These are phyloP conservation scores for Trichothecium sympodiale DNA, from an alignment of 2,329 filamentous ascomycete genomes.

Conservation along the genomic window DNA sequence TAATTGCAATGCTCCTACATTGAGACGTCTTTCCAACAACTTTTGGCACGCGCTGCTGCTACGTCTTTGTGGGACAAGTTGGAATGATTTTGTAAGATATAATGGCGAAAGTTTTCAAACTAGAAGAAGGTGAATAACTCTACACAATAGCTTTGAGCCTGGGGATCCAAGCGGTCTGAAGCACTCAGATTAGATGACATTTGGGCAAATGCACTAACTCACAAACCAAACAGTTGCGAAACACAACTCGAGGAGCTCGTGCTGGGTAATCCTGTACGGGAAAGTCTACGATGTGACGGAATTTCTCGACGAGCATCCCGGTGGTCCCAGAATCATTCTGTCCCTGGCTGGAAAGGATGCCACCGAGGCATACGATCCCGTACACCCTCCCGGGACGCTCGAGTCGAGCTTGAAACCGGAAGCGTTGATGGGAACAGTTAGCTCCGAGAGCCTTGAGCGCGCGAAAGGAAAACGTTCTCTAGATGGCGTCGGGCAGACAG, in stretches of 20 bases:
- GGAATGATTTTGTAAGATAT: too few species aligned
- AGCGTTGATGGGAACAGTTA: slow-evolving; percentile 63
- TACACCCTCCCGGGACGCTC: slow-evolving; percentile 83
- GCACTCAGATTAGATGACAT: too few species aligned
- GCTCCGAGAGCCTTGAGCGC: slow-evolving; percentile 50
- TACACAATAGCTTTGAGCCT: too few species aligned
- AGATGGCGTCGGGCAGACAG: too few species aligned
- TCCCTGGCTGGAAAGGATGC: slow-evolving; percentile 81
- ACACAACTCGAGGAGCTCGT: slow-evolving; percentile 73
- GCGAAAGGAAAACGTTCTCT: slow-evolving; percentile 18
- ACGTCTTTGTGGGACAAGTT: too few species aligned
- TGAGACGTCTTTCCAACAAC: too few species aligned
- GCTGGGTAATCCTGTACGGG: slow-evolving; percentile 87
- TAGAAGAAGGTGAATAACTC: too few species aligned
- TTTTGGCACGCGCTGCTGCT: too few species aligned
- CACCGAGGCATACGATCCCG: slow-evolving; percentile 88
- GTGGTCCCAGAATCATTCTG: slow-evolving; percentile 77
- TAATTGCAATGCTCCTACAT: too few species aligned
- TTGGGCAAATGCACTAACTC: too few species aligned
- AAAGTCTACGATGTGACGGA: slow-evolving; percentile 89
- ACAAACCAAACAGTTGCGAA: slow-evolving; percentile 62
- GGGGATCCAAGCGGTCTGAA: too few species aligned
- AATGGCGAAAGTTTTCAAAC: too few species aligned
- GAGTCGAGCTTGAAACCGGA: slow-evolving; percentile 72
- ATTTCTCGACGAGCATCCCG: slow-evolving; percentile 79